A percentile compares a stretch with the other conserved stretches of the same genome.
Evolutionary conservation across 805 yeast genomes (phyloP).

Genomic region (Yarrowia keelungensis): DNA sequence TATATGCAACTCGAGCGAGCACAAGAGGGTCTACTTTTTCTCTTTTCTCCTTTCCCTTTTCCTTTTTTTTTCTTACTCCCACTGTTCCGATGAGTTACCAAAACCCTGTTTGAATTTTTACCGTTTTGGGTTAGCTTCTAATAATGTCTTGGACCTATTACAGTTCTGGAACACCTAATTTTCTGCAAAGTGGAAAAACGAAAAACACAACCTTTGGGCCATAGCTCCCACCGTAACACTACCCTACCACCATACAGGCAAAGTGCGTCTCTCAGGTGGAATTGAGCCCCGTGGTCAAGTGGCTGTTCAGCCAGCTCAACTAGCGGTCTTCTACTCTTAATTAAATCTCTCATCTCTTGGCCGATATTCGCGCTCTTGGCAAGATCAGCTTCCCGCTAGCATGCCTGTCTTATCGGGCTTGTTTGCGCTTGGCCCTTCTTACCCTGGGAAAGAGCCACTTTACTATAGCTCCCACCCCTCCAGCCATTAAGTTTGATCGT

Average conservation of each 20-base stretch:
- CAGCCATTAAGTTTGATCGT: conserved; percentile 12
- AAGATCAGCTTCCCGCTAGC: conserved; percentile 7
- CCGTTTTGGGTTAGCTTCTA: conserved; percentile 28
- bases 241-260: conserved; percentile 1
- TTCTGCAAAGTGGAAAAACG: conserved; percentile 1
- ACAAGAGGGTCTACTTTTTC: neutral
- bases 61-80: neutral
- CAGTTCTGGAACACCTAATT: conserved; percentile 7
- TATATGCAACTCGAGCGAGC: conserved; percentile 21
- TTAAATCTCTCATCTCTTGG: neutral
- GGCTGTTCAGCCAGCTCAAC: neutral
- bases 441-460: conserved; percentile 26
- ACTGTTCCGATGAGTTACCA: conserved; percentile 17
- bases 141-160: conserved; percentile 27
- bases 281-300: neutral
- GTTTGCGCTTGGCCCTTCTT: conserved; percentile 13
- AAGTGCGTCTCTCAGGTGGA: conserved; percentile 1
- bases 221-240: neutral
- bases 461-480: conserved; percentile 1
- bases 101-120: conserved; percentile 13
- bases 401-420: conserved; percentile 13
- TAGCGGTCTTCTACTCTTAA: no score
- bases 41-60: neutral
- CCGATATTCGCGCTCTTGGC: conserved; percentile 17
- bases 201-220: neutral